Conservation (phyloP, 306 rosid species). For the Quillaja saponaria region DNA sequence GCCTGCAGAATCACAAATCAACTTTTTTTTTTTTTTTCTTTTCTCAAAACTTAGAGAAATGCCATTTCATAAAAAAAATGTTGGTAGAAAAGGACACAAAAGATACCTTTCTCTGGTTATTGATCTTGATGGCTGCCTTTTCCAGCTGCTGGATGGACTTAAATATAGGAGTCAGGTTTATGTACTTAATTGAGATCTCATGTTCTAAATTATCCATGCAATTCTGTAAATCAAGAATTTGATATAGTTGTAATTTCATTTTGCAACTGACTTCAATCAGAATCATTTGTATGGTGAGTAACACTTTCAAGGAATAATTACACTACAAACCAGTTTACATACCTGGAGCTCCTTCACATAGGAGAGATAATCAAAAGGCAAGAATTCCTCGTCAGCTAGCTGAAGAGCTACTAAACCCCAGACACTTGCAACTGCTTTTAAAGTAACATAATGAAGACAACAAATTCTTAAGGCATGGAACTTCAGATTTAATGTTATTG, state of each 20-base stretch:
- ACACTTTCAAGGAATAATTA: not conserved
- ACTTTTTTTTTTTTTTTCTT: slow-evolving; percentile 9
- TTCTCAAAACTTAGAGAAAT: not conserved
- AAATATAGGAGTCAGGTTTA: slow-evolving; percentile 54
- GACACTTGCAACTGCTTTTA: slow-evolving; percentile 61
- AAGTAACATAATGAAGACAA: not conserved
- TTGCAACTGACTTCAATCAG: slow-evolving; percentile 8
- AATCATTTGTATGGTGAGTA: not conserved
- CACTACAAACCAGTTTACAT: slow-evolving; percentile 10
- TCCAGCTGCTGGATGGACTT: slow-evolving; percentile 58
- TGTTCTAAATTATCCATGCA: slow-evolving; percentile 38
- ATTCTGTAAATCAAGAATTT: slow-evolving; percentile 38
- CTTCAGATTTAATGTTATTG: slow-evolving; percentile 11
- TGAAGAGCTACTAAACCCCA: slow-evolving; percentile 77
- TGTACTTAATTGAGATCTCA: slow-evolving; percentile 41
- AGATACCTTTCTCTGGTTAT: slow-evolving; percentile 57
- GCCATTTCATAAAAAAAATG: not conserved
- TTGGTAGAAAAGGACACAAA: slow-evolving; percentile 5
- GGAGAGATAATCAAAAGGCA: slow-evolving; percentile 62
- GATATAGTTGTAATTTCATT: slow-evolving; percentile 15
- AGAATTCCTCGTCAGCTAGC: slow-evolving; percentile 65
- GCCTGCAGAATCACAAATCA: slow-evolving; percentile 46
- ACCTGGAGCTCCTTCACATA: slow-evolving; percentile 63
- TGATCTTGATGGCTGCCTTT: slow-evolving; percentile 49
- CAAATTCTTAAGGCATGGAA: slow-evolving; percentile 7